Evolutionary conservation across 306 rosid species (phyloP).

Genomic region (Cicer judaicum): DNA sequence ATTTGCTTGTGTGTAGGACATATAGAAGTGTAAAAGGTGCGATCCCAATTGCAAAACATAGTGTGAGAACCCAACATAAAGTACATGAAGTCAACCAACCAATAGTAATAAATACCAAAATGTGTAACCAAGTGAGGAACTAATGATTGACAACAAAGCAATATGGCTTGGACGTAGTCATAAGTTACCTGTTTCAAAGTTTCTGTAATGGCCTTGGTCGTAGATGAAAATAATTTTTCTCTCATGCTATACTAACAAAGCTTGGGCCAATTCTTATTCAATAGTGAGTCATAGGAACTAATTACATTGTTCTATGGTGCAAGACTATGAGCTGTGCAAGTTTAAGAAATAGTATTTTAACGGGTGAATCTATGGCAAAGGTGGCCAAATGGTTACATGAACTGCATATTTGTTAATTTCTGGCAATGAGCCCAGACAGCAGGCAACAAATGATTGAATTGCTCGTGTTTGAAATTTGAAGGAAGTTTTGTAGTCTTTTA

Average conservation of each 20-base stretch:
- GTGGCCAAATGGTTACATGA: constrained; percentile 9
- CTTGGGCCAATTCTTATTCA: not conserved
- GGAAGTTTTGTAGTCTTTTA: constrained; percentile 14
- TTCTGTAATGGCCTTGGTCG: constrained; percentile 17
- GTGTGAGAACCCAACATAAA: constrained; percentile 22
- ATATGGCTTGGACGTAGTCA: constrained; percentile 4
- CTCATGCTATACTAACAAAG: not conserved
- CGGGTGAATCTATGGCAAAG: constrained; percentile 30
- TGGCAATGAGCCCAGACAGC: constrained; percentile 27
- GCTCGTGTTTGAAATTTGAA: constrained; percentile 23
- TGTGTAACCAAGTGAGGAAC: not conserved
- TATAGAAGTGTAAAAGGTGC: constrained; percentile 3
- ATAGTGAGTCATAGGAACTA: constrained; percentile 11
- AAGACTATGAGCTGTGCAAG: constrained; percentile 21
- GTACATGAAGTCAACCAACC: constrained; percentile 20
- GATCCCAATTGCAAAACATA: not conserved
- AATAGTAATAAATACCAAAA: constrained; percentile 24
- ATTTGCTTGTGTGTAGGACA: constrained; percentile 31
- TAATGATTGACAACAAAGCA: constrained; percentile 4
- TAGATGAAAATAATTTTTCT: not conserved
- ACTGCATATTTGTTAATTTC: constrained; percentile 22
- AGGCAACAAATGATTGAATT: constrained; percentile 23
- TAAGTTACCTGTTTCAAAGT: constrained; percentile 15
- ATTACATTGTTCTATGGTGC: not conserved
- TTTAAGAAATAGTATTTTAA: constrained; percentile 32